phyloP scores from a whole-genome alignment of 129 eudicot species.

The Chrysanthemum makinoi region DNA sequence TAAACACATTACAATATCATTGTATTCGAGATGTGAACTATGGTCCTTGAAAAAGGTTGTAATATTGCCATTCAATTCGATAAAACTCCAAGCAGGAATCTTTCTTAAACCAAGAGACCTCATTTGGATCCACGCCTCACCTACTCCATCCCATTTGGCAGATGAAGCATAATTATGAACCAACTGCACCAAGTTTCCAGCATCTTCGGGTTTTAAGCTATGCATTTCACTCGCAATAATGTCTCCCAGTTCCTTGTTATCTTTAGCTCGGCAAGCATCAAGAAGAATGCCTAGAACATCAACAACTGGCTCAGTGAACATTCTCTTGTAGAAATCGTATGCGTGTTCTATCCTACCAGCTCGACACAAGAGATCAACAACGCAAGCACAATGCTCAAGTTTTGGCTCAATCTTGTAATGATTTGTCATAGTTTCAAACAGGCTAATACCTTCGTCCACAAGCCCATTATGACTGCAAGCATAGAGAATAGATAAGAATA shows the following conservation, averaged over 20 bases:
- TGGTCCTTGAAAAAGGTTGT: slow-evolving; percentile 67
- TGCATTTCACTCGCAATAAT: slow-evolving; percentile 50
- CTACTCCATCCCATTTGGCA: slow-evolving; percentile 81
- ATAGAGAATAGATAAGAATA: slow-evolving; percentile 57
- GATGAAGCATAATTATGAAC: slow-evolving; percentile 78
- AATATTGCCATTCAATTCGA: slow-evolving; percentile 67
- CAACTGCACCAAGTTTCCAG: slow-evolving; percentile 76
- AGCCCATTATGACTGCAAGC: slow-evolving; percentile 90
- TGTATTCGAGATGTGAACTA: slow-evolving; percentile 58
- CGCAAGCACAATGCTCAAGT: slow-evolving; percentile 78
- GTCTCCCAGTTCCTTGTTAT: slow-evolving; percentile 50
- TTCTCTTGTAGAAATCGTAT: slow-evolving; percentile 46
- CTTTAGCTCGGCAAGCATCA: slow-evolving; percentile 66
- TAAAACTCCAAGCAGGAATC: slow-evolving; percentile 91
- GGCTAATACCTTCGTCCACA: slow-evolving; percentile 59
- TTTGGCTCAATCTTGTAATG: slow-evolving; percentile 58
- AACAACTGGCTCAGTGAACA: slow-evolving; percentile 50
- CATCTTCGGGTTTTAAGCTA: slow-evolving; percentile 49
- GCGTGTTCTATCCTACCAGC: slow-evolving; percentile 79
- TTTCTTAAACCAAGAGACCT: slow-evolving; percentile 76
- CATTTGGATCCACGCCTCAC: slow-evolving; percentile 82
- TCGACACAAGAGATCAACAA: slow-evolving; percentile 89
- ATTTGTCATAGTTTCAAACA: slow-evolving; percentile 58
- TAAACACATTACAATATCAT: slow-evolving; percentile 48
- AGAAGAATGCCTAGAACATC: slow-evolving; percentile 89